Percentiles rank a stretch among this genome's conserved stretches.
These are phyloP conservation scores for Lachnellula occidentalis DNA, from an alignment of 2,329 filamentous ascomycete genomes.

Conservation along the genomic window DNA sequence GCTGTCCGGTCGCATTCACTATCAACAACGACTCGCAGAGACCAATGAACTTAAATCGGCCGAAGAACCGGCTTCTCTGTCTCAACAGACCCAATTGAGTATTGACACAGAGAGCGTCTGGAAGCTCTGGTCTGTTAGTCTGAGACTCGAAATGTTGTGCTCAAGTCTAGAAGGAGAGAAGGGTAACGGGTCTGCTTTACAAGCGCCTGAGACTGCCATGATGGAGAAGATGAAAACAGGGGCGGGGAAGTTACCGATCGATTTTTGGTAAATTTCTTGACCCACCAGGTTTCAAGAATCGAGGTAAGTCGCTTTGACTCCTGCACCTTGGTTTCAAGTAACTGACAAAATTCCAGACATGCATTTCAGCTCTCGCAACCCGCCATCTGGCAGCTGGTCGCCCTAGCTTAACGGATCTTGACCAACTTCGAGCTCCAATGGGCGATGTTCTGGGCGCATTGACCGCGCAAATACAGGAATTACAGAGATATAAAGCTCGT, in stretches of 20 bases:
- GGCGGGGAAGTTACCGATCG: conserved; percentile 84
- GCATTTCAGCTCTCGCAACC: conserved; percentile 70
- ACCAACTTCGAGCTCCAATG: conserved; percentile 75
- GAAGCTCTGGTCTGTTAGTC: conserved; percentile 81
- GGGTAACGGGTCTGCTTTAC: conserved; percentile 48
- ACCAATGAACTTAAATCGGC: conserved; percentile 38
- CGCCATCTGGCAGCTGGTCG: conserved; percentile 74
- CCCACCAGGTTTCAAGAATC: conserved; percentile 91
- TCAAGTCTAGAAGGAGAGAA: conserved; percentile 72
- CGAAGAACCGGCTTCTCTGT: conserved; percentile 51
- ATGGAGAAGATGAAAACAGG: conserved; percentile 66
- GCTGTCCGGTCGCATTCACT: conserved; percentile 71
- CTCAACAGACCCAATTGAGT: conserved; percentile 58
- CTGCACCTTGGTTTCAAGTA: conserved; percentile 13
- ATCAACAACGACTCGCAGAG: conserved; percentile 42
- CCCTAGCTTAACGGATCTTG: conserved; percentile 53
- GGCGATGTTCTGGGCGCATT: conserved; percentile 60
- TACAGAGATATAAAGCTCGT: conserved; percentile 51
- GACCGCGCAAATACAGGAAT: conserved; percentile 54
- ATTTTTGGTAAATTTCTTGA: conserved; percentile 83
- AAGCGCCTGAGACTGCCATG: conserved; percentile 76
- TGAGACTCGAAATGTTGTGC: conserved; percentile 90
- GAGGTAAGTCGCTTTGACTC: conserved; percentile 57
- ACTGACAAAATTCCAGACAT: conserved; percentile 52
- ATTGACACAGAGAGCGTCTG: conserved; percentile 76